These are phyloP conservation scores for Aquilaria yunnanensis DNA, from an alignment of 345 rosid species.

Conservation along the genomic window DNA sequence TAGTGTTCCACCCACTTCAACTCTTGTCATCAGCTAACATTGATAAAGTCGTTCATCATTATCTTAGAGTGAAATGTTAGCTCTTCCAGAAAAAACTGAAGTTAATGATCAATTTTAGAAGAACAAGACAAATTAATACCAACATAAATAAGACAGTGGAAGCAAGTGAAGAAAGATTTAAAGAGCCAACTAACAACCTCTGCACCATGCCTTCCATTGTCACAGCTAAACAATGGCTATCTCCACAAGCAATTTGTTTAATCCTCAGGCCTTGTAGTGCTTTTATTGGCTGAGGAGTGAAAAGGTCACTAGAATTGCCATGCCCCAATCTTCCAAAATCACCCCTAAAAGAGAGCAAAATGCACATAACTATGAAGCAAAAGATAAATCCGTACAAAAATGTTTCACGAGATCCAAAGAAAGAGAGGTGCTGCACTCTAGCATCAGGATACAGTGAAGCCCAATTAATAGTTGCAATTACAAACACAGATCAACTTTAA, in stretches of 20 bases:
- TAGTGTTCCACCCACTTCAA: no score
- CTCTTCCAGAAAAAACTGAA: no score
- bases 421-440: neutral
- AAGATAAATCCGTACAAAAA: neutral
- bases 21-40: no score
- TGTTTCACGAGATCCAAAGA: neutral
- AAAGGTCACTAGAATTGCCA: conserved; percentile 91
- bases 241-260: conserved; percentile 97
- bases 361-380: neutral
- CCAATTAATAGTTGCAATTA: no score
- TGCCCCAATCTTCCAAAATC: conserved; percentile 99
- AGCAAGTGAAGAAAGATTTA: neutral
- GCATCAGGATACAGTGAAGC: neutral
- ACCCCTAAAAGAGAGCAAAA: conserved; percentile 54
- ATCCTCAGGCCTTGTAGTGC: conserved; percentile 69
- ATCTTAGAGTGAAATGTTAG: no score
- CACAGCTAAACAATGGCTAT: conserved; percentile 96
- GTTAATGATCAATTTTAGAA: no score
- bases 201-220: conserved; percentile 88
- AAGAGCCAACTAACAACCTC: conserved; percentile 38
- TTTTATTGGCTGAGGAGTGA: conserved; percentile 85
- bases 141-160: neutral
- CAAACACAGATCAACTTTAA: no score
- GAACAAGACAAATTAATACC: no score
- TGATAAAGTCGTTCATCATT: no score